Evolutionary conservation across 2,329 filamentous ascomycete species (phyloP).

Genomic region (Mariannaea elegans): DNA sequence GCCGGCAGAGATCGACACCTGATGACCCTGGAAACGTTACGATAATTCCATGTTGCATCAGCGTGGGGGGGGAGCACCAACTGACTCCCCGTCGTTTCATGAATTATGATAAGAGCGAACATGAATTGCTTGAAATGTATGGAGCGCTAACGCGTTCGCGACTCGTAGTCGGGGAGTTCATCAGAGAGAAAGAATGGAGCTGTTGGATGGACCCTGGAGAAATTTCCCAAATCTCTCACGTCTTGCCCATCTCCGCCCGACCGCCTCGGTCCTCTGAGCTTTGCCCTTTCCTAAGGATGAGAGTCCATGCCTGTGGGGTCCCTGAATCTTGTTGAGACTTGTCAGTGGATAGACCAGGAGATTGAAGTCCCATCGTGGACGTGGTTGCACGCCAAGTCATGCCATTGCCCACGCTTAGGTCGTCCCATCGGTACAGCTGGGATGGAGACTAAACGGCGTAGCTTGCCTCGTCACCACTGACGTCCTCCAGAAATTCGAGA

Average conservation of each 20-base stretch:
- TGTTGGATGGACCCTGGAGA: neutral
- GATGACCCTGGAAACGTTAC: conserved; percentile 32
- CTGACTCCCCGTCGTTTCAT: conserved; percentile 20
- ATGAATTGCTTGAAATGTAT: conserved; percentile 23
- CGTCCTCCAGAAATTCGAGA: neutral
- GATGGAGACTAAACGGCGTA: conserved; percentile 1
- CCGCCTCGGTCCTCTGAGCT: conserved; percentile 8
- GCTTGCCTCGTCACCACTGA: conserved; percentile 13
- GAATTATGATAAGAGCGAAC: conserved; percentile 8
- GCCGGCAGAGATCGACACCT: conserved; percentile 37
- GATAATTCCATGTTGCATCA: conserved; percentile 22
- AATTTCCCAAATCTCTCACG: neutral
- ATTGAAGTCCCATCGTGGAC: conserved; percentile 12
- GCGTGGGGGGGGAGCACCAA: conserved; percentile 28
- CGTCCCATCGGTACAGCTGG: conserved; percentile 7
- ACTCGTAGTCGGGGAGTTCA: conserved; percentile 11
- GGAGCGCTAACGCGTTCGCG: too few species aligned
- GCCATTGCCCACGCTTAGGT: conserved; percentile 10
- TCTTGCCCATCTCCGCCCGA: neutral
- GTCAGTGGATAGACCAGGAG: neutral
- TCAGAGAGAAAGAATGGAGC: neutral
- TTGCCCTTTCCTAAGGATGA: conserved; percentile 4
- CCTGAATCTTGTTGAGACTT: neutral
- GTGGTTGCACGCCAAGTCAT: conserved; percentile 9
- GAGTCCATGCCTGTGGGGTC: conserved; percentile 7